Evolutionary conservation across 768 basidiomycete species (phyloP), one percentile per base, ranked within the genome.

Genomic region (Suillus cothurnatus): DNA sequence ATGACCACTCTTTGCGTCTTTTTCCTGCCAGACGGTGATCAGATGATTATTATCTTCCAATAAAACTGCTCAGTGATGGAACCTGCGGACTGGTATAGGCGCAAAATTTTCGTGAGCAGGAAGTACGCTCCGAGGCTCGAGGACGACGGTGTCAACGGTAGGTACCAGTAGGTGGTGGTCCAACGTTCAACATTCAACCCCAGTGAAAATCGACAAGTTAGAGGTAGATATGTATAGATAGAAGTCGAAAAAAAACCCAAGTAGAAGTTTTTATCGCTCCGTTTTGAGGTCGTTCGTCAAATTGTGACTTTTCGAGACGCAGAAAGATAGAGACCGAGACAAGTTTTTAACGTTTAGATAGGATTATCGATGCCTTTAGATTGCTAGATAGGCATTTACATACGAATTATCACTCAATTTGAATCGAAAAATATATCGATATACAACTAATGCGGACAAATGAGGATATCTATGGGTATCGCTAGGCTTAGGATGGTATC

Each of bases 41-140:
- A 23, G n/a, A 38, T 67, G 38, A 52, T 26, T 2, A 39, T n/a
- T 26, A 2, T 67, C 68, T 6, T 52, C 38, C 4, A 71, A 76
- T 41, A 47, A 52, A 19, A 32, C 52, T 2, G 6, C 17, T 31
- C 17, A 31, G 17, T 19, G 23, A 53, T 31, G 52, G 28, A 31
- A 32, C 28, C 28, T 53, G 52, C 28, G 9, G 17, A 4, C 8
- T 6, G 17, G 28, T 53, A 11, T 21, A 28, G 31, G 21, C 14
- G 32, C 14, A 15, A 19, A 9, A 53, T 53, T 28, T 53, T 32
- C 19, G 52, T 34, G 19, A n/a, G n/a, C n/a, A n/a, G n/a, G n/a
- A n/a, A n/a, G n/a, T n/a, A n/a, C n/a, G n/a, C n/a, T n/a, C n/a
- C n/a, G n/a, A n/a, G n/a, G n/a, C n/a, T n/a, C n/a, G n/a, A n/a